These are phyloP conservation scores for Penicillium griseofulvum DNA, from an alignment of 2,329 filamentous ascomycete genomes.

Conservation along the genomic window DNA sequence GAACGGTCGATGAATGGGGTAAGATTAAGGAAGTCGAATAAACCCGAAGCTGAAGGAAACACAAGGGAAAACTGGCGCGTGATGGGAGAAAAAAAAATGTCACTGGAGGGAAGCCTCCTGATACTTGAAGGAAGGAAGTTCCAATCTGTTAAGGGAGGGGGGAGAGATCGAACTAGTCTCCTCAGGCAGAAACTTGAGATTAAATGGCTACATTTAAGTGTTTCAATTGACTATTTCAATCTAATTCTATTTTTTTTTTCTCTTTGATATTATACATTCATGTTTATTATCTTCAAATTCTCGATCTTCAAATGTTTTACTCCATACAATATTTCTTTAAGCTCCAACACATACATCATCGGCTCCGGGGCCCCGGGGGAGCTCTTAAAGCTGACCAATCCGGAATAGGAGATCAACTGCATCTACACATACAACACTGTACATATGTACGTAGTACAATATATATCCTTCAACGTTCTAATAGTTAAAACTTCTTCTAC, in stretches of 20 bases:
- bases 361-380: constrained; percentile 1
- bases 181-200: constrained; percentile 6
- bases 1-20: not conserved
- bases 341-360: constrained; percentile 13
- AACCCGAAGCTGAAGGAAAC: not conserved
- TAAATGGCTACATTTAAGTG: not conserved
- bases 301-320: too few relatives aligned
- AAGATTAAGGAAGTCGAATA: not conserved
- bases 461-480: not conserved
- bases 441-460: not conserved
- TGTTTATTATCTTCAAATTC: not conserved
- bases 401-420: constrained; percentile 5
- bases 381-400: constrained; percentile 17
- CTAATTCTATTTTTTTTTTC: not conserved
- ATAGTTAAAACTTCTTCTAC: too few relatives aligned
- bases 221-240: not conserved
- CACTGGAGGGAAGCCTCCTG: constrained; percentile 5
- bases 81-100: not conserved
- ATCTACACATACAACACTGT: not conserved
- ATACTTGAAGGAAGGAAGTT: constrained; percentile 3
- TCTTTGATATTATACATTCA: not conserved
- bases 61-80: not conserved
- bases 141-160: constrained; percentile 5
- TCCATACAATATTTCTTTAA: not conserved
- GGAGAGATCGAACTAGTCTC: not conserved